Percentiles rank a stretch among this genome's conserved stretches.
These are phyloP conservation scores for Monosporascus sp. DNA, from an alignment of 2,329 filamentous ascomycete genomes.

Conservation along the genomic window DNA sequence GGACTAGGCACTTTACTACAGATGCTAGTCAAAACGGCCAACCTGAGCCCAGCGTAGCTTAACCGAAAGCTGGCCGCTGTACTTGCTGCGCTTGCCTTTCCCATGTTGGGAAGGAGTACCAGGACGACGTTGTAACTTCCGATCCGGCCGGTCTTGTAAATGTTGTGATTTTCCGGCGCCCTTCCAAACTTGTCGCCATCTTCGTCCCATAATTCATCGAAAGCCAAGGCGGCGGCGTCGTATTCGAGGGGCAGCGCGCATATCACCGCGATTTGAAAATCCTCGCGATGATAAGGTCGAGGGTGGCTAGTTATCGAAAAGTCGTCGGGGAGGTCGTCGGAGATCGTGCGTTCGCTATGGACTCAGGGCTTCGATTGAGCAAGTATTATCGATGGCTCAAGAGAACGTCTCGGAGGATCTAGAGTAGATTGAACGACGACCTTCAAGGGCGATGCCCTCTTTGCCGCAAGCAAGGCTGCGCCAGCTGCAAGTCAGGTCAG, in stretches of 20 bases:
- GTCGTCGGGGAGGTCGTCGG: too few relatives aligned
- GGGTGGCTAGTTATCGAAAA: too few relatives aligned
- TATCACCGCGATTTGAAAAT: slow-evolving; percentile 25
- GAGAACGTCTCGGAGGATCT: too few relatives aligned
- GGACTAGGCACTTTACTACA: slow-evolving; percentile 16
- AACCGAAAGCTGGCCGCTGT: slow-evolving; percentile 5
- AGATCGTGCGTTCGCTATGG: too few relatives aligned
- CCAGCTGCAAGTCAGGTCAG: too few relatives aligned
- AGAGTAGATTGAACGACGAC: too few relatives aligned
- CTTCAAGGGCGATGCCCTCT: too few relatives aligned
- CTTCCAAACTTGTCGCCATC: slow-evolving; percentile 13
- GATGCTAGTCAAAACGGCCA: slow-evolving; percentile 13
- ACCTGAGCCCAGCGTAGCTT: slow-evolving; percentile 12
- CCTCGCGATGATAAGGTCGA: not conserved
- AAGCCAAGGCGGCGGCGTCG: slow-evolving; percentile 15
- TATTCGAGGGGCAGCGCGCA: slow-evolving; percentile 24
- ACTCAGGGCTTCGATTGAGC: too few relatives aligned
- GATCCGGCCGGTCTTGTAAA: slow-evolving; percentile 22
- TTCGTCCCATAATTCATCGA: slow-evolving; percentile 21
- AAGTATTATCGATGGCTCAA: too few relatives aligned
- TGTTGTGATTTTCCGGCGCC: slow-evolving; percentile 19
- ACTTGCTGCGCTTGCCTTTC: slow-evolving; percentile 16
- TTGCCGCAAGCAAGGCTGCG: too few relatives aligned
- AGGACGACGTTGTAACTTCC: slow-evolving; percentile 24
- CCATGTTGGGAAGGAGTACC: slow-evolving; percentile 21